phyloP scores from a whole-genome alignment of 1,284 basidiomycete species.

The Fistulinella cinereoalba region DNA sequence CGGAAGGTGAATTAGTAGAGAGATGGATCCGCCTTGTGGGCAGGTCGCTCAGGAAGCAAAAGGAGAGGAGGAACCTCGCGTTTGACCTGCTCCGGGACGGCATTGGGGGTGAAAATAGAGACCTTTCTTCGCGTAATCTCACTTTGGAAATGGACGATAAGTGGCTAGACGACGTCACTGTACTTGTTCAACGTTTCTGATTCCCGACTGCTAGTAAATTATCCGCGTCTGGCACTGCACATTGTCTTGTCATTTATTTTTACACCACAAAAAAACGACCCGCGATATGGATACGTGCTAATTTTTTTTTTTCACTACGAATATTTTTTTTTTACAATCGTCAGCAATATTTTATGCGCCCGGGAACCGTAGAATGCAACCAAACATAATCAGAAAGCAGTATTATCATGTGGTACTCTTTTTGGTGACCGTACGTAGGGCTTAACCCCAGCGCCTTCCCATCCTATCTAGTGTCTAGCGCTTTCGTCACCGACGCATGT shows the following conservation, averaged over 20 bases:
- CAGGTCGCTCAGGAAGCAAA: slow-evolving; percentile 20
- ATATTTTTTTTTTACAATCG: slow-evolving; percentile 3
- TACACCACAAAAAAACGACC: no score
- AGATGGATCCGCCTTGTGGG: slow-evolving; percentile 43
- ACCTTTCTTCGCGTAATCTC: slow-evolving; percentile 52
- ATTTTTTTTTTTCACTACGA: no score
- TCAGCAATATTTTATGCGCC: slow-evolving; percentile 15
- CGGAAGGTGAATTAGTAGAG: slow-evolving; percentile 37
- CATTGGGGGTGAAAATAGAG: slow-evolving; percentile 52
- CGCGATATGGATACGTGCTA: no score
- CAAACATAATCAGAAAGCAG: background rate
- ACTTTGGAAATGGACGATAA: slow-evolving; percentile 61
- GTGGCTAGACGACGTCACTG: slow-evolving; percentile 73
- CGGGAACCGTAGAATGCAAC: slow-evolving; percentile 16
- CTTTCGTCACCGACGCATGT: slow-evolving; percentile 16
- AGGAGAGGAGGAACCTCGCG: slow-evolving; percentile 42
- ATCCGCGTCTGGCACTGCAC: background rate
- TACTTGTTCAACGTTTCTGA: slow-evolving; percentile 47
- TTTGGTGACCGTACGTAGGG: background rate
- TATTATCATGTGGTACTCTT: background rate
- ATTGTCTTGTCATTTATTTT: no score
- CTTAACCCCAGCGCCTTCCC: background rate
- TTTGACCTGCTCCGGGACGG: slow-evolving; percentile 53
- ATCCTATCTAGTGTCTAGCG: slow-evolving; percentile 8
- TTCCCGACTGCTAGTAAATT: slow-evolving; percentile 7